phyloP scores from a whole-genome alignment of 306 rosid genomes.

The Vicia villosa region DNA sequence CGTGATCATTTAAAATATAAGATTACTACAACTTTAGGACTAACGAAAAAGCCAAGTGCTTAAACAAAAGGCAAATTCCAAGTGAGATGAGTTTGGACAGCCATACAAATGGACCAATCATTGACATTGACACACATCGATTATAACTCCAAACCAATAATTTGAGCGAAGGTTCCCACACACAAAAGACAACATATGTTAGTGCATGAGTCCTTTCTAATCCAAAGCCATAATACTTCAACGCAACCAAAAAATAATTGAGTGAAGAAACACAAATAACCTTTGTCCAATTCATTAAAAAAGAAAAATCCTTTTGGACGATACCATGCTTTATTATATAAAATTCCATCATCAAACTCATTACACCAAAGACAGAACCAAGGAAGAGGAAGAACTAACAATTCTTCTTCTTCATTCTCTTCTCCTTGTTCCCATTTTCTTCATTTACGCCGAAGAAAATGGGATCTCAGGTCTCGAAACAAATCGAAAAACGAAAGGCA shows the following conservation, averaged over 20 bases:
- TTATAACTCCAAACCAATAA: slow-evolving; percentile 53
- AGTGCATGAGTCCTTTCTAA: slow-evolving; percentile 12
- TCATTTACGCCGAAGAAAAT: slow-evolving; percentile 35
- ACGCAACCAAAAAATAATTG: slow-evolving; percentile 32
- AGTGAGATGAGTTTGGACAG: slow-evolving; percentile 32
- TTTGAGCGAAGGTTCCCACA: slow-evolving; percentile 32
- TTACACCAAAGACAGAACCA: slow-evolving; percentile 18
- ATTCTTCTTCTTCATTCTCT: slow-evolving; percentile 28
- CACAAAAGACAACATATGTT: slow-evolving; percentile 4
- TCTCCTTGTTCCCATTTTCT: slow-evolving; percentile 1
- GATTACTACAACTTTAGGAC: not conserved
- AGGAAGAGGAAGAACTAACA: slow-evolving; percentile 34
- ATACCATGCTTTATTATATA: slow-evolving; percentile 44
- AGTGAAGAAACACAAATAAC: slow-evolving; percentile 22
- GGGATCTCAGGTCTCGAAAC: slow-evolving; percentile 73
- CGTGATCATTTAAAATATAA: not conserved
- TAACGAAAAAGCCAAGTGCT: slow-evolving; percentile 12
- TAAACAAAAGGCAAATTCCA: slow-evolving; percentile 13
- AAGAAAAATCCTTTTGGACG: slow-evolving; percentile 2
- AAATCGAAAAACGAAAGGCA: slow-evolving; percentile 51
- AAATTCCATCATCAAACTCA: slow-evolving; percentile 27
- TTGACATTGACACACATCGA: not conserved
- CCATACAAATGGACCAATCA: slow-evolving; percentile 53
- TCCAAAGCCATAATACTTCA: slow-evolving; percentile 29
- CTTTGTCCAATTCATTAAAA: slow-evolving; percentile 5